A percentile compares a stretch with the other conserved stretches of the same genome.
Evolutionary conservation across 2,329 filamentous ascomycete genomes (phyloP).

Genomic region (Fonsecaea erecta): DNA sequence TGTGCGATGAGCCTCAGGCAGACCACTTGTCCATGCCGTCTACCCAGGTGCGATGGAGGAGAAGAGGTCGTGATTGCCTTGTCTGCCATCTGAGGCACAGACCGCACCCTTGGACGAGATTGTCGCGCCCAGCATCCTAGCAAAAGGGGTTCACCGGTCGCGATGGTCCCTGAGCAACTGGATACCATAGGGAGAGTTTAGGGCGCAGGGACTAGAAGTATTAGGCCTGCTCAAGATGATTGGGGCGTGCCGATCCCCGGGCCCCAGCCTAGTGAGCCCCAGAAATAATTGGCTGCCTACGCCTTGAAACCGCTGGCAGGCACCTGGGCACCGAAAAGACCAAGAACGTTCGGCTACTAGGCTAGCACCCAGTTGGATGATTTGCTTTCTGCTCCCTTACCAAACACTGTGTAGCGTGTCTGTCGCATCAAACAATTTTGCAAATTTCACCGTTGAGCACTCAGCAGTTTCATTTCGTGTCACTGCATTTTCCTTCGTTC

Average conservation of each 20-base stretch:
- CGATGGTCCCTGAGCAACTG: constrained; percentile 4
- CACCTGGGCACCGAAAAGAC: neutral
- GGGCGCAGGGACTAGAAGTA: constrained; percentile 8
- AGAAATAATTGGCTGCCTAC: constrained; percentile 1
- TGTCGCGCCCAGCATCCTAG: constrained; percentile 12
- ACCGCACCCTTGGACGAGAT: constrained; percentile 10
- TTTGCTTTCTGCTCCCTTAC: neutral
- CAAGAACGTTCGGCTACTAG: constrained; percentile 1
- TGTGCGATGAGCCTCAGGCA: constrained; percentile 12
- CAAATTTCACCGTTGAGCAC: constrained; percentile 3
- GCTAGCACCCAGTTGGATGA: constrained; percentile 1
- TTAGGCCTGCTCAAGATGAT: constrained; percentile 10
- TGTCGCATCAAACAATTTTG: constrained; percentile 19
- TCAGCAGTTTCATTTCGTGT: constrained; percentile 25
- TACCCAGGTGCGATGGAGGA: constrained; percentile 1
- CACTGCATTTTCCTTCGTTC: constrained; percentile 34
- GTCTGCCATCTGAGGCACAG: constrained; percentile 11
- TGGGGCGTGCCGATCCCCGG: constrained; percentile 12
- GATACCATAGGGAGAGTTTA: constrained; percentile 5
- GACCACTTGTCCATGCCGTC: constrained; percentile 14
- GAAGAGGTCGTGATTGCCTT: constrained; percentile 12
- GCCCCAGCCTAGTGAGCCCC: neutral
- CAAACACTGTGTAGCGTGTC: constrained; percentile 3
- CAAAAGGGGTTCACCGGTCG: constrained; percentile 18
- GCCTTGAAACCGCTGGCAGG: constrained; percentile 1